Percentiles rank a stretch among this genome's conserved stretches.
These are phyloP conservation scores for Leishmania amazonensis DNA, from an alignment of 208 protist species.

Conservation along the genomic window DNA sequence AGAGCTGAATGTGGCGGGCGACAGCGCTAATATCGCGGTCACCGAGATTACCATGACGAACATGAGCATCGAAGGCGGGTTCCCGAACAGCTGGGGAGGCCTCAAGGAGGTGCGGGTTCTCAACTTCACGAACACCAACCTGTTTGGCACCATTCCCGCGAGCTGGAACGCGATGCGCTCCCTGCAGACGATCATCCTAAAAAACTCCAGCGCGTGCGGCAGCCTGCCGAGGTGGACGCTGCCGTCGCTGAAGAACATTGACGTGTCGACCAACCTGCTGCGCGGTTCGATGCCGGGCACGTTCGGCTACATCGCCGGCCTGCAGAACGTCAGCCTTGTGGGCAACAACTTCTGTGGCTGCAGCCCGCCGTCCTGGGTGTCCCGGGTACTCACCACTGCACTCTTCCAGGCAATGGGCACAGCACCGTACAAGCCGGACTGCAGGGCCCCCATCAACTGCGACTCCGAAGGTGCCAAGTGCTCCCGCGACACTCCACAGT, in stretches of 20 bases:
- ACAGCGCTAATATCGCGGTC: constrained; percentile 4
- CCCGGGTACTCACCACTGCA: constrained; percentile 10
- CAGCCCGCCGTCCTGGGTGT: constrained; percentile 12
- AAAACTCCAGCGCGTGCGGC: constrained; percentile 18
- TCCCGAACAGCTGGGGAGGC: constrained; percentile 17
- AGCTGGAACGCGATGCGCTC: constrained; percentile 18
- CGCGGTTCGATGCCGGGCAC: constrained; percentile 11
- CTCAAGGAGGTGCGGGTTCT: constrained; percentile 5
- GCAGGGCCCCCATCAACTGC: constrained; percentile 4
- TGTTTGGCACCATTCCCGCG: constrained; percentile 23
- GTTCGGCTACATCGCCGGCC: constrained; percentile 11
- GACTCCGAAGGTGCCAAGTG: constrained; percentile 7
- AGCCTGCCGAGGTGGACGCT: constrained; percentile 30
- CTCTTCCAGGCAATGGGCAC: constrained; percentile 13
- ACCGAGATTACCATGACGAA: constrained; percentile 6
- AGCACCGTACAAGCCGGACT: constrained; percentile 1
- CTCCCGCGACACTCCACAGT: constrained; percentile 4
- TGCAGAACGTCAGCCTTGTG: constrained; percentile 14
- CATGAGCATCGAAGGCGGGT: constrained; percentile 17
- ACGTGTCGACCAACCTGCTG: constrained; percentile 17
- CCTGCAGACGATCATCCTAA: background rate
- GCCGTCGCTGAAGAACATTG: constrained; percentile 7
- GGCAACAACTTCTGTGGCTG: constrained; percentile 26
- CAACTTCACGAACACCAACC: constrained; percentile 16
- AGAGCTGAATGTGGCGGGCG: background rate